Percentiles rank a stretch among this genome's conserved stretches.
phyloP scores from a whole-genome alignment of 176 grass and related monocot species.

The Leersia perrieri region DNA sequence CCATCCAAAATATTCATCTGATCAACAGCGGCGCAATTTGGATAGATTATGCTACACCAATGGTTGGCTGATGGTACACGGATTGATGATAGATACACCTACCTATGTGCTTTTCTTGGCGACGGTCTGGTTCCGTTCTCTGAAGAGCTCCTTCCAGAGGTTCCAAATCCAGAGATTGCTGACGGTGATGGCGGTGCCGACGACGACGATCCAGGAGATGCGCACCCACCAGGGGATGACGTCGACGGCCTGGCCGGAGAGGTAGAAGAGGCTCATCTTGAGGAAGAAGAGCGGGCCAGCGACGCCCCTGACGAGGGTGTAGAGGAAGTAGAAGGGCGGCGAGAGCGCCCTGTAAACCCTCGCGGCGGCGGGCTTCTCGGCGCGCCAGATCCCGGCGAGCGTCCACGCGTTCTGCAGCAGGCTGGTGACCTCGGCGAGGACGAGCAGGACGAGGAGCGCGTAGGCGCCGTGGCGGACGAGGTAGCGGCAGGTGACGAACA shows the following conservation, averaged over 20 bases:
- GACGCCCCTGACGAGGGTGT: conserved; percentile 73
- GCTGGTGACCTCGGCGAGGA: conserved; percentile 85
- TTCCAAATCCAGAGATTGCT: conserved; percentile 97
- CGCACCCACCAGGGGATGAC: conserved; percentile 87
- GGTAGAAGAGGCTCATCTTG: conserved; percentile 71
- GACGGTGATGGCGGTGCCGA: conserved; percentile 69
- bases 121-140: conserved; percentile 37
- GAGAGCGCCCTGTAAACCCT: conserved; percentile 58
- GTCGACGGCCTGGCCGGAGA: conserved; percentile 60
- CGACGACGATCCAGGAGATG: conserved; percentile 78
- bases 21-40: background rate
- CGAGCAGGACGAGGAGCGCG: conserved; percentile 73
- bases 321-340: conserved; percentile 77
- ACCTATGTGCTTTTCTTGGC: conserved; percentile 58
- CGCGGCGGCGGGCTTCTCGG: conserved; percentile 54
- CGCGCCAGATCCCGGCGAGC: conserved; percentile 71
- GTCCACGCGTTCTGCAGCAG: conserved; percentile 86
- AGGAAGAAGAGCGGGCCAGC: conserved; percentile 72
- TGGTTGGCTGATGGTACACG: background rate
- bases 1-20: background rate
- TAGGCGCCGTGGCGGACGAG: conserved; percentile 72
- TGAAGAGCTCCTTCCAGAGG: conserved; percentile 77
- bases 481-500: conserved; percentile 90
- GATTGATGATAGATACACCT: background rate
- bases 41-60: conserved; percentile 19